These are phyloP conservation scores for Klebsormidium nitens DNA, from an alignment of 139 green algal genomes.

Conservation along the genomic window DNA sequence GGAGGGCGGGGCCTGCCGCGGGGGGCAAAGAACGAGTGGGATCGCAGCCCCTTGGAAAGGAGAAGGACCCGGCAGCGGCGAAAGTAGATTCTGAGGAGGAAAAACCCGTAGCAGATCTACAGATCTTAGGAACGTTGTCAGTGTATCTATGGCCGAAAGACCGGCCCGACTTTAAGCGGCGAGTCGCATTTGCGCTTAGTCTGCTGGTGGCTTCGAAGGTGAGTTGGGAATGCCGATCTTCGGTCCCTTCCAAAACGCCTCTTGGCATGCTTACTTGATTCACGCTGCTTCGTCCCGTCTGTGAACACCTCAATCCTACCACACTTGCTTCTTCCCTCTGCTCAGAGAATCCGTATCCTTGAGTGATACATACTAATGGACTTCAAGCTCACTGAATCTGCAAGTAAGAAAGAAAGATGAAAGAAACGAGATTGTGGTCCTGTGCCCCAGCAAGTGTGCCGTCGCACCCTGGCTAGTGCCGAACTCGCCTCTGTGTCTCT, in stretches of 20 bases:
- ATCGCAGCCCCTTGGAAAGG: no score
- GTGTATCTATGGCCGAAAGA: constrained; percentile 37
- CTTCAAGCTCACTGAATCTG: no score
- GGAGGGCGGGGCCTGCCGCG: no score
- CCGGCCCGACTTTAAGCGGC: constrained; percentile 19
- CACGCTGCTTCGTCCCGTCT: not conserved
- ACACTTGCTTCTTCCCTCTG: constrained; percentile 8
- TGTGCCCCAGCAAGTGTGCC: no score
- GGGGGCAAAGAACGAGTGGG: no score
- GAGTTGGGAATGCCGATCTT: not conserved
- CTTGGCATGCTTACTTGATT: not conserved
- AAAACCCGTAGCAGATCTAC: constrained; percentile 13
- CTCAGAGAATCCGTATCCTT: no score
- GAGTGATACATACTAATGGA: no score
- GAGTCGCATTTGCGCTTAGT: constrained; percentile 12
- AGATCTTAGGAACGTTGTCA: constrained; percentile 18
- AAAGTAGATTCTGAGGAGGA: constrained; percentile 12
- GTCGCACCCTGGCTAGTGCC: no score
- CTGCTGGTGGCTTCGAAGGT: constrained; percentile 37
- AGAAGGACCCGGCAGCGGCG: not conserved
- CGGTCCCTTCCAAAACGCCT: not conserved
- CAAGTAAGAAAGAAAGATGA: no score
- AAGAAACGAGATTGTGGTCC: no score
- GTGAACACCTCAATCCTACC: not conserved
- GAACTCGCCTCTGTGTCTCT: no score